Conservation (phyloP, 1,139 yeast species). For the Debaryomyces sp. region DNA sequence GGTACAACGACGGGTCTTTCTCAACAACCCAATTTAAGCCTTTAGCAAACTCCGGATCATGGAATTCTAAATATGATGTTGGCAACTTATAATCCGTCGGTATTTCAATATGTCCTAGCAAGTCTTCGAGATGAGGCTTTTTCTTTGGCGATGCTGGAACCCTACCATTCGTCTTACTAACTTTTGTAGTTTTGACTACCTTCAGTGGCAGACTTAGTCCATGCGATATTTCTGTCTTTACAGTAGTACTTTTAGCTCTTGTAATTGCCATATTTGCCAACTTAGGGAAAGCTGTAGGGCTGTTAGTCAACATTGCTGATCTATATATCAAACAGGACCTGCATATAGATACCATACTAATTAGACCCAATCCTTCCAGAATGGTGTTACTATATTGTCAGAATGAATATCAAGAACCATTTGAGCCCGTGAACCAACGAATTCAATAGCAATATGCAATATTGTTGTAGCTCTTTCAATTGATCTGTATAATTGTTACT, state of each 20-base stretch:
- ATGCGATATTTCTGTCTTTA: not conserved
- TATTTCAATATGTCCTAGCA: constrained; percentile 25
- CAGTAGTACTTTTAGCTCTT: constrained; percentile 1
- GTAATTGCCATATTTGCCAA: constrained; percentile 2
- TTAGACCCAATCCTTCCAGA: not conserved
- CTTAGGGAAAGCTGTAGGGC: not conserved
- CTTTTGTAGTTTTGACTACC: not conserved
- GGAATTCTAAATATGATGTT: constrained; percentile 37
- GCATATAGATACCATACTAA: not conserved
- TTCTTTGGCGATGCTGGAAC: not conserved
- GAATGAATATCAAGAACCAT: not conserved
- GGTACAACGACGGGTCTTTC: constrained; percentile 47
- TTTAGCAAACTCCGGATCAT: constrained; percentile 44
- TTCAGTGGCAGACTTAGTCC: not conserved
- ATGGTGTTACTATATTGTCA: not conserved
- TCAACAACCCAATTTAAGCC: constrained; percentile 44
- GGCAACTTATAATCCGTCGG: constrained; percentile 42
- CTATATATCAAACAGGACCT: not conserved
- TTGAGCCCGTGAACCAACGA: not conserved
- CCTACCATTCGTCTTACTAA: not conserved
- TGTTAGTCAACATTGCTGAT: not conserved
- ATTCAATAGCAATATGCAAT: not conserved
- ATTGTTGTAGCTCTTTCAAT: not conserved
- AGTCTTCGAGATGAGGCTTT: constrained; percentile 28
- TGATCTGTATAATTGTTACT: not conserved